phyloP scores from a whole-genome alignment of 306 rosid species.

The Cicer cuneatum region DNA sequence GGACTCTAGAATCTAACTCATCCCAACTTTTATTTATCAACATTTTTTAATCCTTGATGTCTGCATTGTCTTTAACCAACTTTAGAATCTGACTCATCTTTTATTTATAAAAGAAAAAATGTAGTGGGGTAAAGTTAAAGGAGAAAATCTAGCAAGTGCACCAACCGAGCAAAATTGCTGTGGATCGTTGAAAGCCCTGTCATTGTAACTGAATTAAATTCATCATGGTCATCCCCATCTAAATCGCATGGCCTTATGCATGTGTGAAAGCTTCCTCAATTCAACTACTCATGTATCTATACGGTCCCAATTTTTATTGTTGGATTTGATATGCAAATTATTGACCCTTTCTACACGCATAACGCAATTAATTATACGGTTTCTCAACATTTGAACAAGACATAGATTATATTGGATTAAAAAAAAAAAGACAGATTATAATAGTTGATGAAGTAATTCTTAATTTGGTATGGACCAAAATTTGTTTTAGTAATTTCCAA shows the following conservation, averaged over 20 bases:
- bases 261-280: constrained; percentile 4
- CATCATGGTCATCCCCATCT: constrained; percentile 3
- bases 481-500: background rate
- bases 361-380: background rate
- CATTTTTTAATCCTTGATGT: too few species aligned
- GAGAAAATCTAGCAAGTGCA: constrained; percentile 25
- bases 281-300: constrained; percentile 22
- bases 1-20: too few species aligned
- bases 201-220: constrained; percentile 24
- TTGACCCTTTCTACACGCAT: background rate
- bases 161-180: constrained; percentile 38
- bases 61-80: too few species aligned
- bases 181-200: constrained; percentile 43
- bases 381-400: background rate
- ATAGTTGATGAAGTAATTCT: background rate
- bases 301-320: constrained; percentile 40
- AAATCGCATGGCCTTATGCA: constrained; percentile 3
- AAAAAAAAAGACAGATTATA: background rate
- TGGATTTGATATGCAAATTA: constrained; percentile 29
- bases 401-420: background rate
- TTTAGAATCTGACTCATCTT: too few species aligned
- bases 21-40: too few species aligned
- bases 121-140: constrained; percentile 4
- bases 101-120: background rate
- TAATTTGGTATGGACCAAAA: background rate